A percentile compares a stretch with the other conserved stretches of the same genome.
Evolutionary conservation across 306 rosid species (phyloP).

Genomic region (Abrus pulchellus): DNA sequence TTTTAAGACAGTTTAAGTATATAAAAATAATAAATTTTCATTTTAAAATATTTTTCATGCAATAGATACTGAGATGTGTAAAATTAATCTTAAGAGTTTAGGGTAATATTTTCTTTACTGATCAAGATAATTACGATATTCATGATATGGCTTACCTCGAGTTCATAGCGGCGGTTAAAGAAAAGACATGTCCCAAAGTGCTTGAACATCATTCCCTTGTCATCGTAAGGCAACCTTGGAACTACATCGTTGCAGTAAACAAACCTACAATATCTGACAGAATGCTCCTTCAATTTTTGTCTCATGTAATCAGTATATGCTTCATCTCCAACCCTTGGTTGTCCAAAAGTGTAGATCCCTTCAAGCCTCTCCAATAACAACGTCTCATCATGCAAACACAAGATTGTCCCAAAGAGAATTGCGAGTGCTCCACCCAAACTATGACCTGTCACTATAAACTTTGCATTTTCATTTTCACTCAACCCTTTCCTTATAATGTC

Average conservation of each 20-base stretch:
- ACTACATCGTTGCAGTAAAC: slow-evolving; percentile 79
- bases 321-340: slow-evolving; percentile 82
- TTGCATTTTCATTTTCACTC: slow-evolving; percentile 46
- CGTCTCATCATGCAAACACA: slow-evolving; percentile 64
- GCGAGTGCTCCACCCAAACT: slow-evolving; percentile 79
- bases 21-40: too few relatives aligned
- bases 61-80: too few relatives aligned
- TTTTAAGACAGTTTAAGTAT: too few relatives aligned
- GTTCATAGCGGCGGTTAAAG: slow-evolving; percentile 62
- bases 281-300: slow-evolving; percentile 51
- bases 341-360: slow-evolving; percentile 88
- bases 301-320: slow-evolving; percentile 62
- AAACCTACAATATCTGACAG: slow-evolving; percentile 63
- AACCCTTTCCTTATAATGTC: slow-evolving; percentile 49
- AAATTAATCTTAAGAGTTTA: too few relatives aligned
- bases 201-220: slow-evolving; percentile 68
- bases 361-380: slow-evolving; percentile 66
- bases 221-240: slow-evolving; percentile 79
- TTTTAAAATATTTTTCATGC: too few relatives aligned
- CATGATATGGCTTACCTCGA: slow-evolving; percentile 47
- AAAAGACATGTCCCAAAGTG: slow-evolving; percentile 81
- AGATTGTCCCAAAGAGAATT: slow-evolving; percentile 58
- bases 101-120: too few relatives aligned
- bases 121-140: neutral
- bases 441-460: slow-evolving; percentile 68